Base-by-base conservation (phyloP, 202 grass and related monocot species). In the Schoenoplectus triqueter region DNA sequence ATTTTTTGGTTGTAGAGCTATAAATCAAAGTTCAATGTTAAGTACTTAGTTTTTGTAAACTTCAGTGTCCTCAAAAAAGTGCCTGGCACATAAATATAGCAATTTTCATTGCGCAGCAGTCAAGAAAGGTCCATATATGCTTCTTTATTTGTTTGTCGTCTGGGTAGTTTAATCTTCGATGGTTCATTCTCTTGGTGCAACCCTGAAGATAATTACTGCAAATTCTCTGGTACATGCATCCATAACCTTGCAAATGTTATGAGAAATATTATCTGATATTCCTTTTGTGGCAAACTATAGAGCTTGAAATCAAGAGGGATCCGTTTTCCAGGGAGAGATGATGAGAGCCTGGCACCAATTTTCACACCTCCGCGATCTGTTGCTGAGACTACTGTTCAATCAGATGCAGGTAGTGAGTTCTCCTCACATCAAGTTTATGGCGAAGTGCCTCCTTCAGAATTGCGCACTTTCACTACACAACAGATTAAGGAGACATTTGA, bases 301-400 rank as follows among this genome's bases (percentile, higher is more conserved):
- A 99, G 96, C 87, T 81, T 97, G 90, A 97, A 94, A 94, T 97
- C 94, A 81, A 94, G 92, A 91, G 94, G 92, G 69, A 84, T 94
- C 66, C 84, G 90, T 59, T 97, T 97, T 90, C 94, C 94, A 41
- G 94, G 92, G 72, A 89, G 90, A 89, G 90, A 94, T 57, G 89
- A 92, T 20, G 94, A 94, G 81, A 94, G 90, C 66, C 83, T 94
- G 84, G 90, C 89, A 66, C 94, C 94, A 10, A 97, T 94, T 87
- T 92, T 97, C 90, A 92, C 90, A 59, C 92, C 90, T 3, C 86
- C 87, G 19, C 86, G 90, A 46, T 88, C 89, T 56, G 83, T 94
- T 88, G 50, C 94, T 80, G 94, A 97, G 87, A 82, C 88, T 87
- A 87, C 85, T 45, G 62, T 64, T 7, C 73, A 90, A 54, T 67